These are phyloP conservation scores for Mollisia scopiformis DNA, from an alignment of 2,329 filamentous ascomycete genomes.

Conservation along the genomic window DNA sequence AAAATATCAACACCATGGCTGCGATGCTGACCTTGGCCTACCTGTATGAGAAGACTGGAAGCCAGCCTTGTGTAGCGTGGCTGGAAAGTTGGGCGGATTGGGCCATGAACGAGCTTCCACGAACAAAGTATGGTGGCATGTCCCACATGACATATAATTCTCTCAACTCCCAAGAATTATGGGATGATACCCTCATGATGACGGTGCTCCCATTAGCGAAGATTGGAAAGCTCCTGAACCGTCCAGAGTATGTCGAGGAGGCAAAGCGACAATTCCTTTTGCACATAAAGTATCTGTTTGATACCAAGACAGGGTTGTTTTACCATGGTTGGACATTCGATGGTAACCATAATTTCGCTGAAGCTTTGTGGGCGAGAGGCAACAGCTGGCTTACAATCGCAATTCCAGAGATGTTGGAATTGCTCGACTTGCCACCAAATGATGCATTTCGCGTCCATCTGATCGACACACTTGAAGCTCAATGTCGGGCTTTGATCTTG, in stretches of 20 bases:
- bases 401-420: constrained; percentile 80
- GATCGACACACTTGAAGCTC: constrained; percentile 66
- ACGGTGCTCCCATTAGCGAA: constrained; percentile 80
- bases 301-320: constrained; percentile 71
- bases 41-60: constrained; percentile 75
- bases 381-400: constrained; percentile 81
- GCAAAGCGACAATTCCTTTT: constrained; percentile 78
- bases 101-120: constrained; percentile 76
- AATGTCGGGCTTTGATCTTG: constrained; percentile 64
- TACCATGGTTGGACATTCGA: constrained; percentile 85
- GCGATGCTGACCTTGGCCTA: constrained; percentile 75
- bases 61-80: constrained; percentile 73
- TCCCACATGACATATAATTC: constrained; percentile 51
- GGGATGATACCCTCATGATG: constrained; percentile 91
- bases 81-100: constrained; percentile 81
- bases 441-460: constrained; percentile 58
- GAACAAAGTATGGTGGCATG: constrained; percentile 66
- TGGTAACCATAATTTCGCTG: constrained; percentile 64
- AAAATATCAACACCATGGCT: constrained; percentile 86
- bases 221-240: constrained; percentile 64
- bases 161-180: constrained; percentile 74
- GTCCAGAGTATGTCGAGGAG: constrained; percentile 76
- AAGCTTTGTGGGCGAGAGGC: constrained; percentile 60
- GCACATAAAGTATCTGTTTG: constrained; percentile 79
- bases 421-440: constrained; percentile 61